phyloP scores from a whole-genome alignment of 768 basidiomycete genomes.

The Mycena sanguinolenta region DNA sequence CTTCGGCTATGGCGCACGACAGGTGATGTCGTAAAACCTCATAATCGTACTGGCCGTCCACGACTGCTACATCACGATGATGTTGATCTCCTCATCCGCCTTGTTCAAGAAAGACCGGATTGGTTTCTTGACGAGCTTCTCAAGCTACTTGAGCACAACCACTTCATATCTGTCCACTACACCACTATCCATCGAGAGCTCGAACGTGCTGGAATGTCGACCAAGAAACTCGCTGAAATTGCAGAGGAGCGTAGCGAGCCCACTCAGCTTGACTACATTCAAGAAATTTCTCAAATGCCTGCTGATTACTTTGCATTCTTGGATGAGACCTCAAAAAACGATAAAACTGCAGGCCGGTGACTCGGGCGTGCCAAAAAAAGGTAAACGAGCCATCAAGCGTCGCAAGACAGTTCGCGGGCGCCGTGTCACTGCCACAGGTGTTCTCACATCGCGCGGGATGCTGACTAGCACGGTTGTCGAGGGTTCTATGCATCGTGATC shows the following conservation, averaged over 20 bases:
- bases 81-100: slow-evolving; percentile 38
- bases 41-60: background rate
- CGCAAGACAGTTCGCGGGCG: slow-evolving; percentile 7
- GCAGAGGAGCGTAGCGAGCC: slow-evolving; percentile 48
- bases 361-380: background rate
- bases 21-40: slow-evolving; percentile 41
- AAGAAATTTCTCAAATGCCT: slow-evolving; percentile 43
- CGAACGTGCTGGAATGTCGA: slow-evolving; percentile 40
- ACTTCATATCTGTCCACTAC: no score
- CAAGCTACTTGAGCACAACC: no score
- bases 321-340: slow-evolving; percentile 51
- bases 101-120: slow-evolving; percentile 40
- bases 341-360: slow-evolving; percentile 37
- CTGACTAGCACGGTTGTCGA: slow-evolving; percentile 6
- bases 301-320: slow-evolving; percentile 51
- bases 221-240: slow-evolving; percentile 47
- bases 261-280: slow-evolving; percentile 40
- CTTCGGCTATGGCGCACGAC: slow-evolving; percentile 43
- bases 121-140: slow-evolving; percentile 53
- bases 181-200: no score
- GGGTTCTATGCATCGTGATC: slow-evolving; percentile 19
- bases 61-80: slow-evolving; percentile 34
- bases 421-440: background rate
- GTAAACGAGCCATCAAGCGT: background rate
- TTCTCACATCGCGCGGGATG: slow-evolving; percentile 4